Evolutionary conservation across 345 rosid genomes (phyloP), one percentile per base, ranked within the genome.

Genomic region (Carallia pectinifolia): DNA sequence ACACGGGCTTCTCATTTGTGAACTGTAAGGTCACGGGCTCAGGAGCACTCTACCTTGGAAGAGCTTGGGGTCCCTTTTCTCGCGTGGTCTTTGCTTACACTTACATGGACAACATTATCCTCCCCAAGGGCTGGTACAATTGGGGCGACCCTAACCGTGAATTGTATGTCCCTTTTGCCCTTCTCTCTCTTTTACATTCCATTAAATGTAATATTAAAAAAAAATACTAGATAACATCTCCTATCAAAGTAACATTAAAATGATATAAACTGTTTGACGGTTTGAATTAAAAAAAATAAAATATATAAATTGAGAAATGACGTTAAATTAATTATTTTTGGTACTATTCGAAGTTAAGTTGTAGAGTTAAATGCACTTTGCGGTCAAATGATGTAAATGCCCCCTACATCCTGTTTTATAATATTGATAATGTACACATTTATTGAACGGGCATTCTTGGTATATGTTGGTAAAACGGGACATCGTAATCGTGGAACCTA

Each of bases 31-130:
- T 95, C 81, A 95, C 99, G 67, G 99, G 97, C 5, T 92, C 99
- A 0, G 99, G 99, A 13, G 99, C 90, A 2, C 85, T 95, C 6
- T 95, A 85, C 69, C 86, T 95, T 15, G 99, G 99, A 4, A 82
- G 99, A 70, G 97, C 99, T 4, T 95, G 99, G 99, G 97, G 99
- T 39, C 92, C 99, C 19, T 95, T 95, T 76, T 95, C 99, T 3
- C 83, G 99, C 65, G 99, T 95, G 1, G 85, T 95, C 77, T 95
- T 95, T 76, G 99, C 99, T 39, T 95, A 88, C 76, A 95, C 99
- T 18, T 87, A 89, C 53, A 92, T 92, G 99, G 99, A 95, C 81
- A 68, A 87, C 85, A 90, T 95, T 69, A 92, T 92, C 82, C 78
- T 90, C 29, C 99, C 99, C 62, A 89, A 81, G 77, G 99, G 99